These are phyloP conservation scores for Adansonia madagascariensis DNA, from an alignment of 441 rosid species.

Conservation along the genomic window DNA sequence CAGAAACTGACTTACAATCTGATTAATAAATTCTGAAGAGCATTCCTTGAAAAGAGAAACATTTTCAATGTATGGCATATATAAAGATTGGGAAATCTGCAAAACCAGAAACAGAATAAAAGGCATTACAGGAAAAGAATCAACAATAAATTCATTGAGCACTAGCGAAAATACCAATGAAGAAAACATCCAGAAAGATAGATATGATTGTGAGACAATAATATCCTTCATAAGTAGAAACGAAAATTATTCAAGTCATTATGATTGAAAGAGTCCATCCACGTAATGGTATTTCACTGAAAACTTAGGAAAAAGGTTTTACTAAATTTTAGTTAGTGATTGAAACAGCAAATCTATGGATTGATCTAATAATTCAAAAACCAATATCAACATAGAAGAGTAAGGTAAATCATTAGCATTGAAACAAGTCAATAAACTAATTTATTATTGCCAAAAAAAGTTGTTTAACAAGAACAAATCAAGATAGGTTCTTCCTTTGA, in stretches of 20 bases:
- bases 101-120: conserved; percentile 21
- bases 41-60: conserved; percentile 74
- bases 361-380: conserved; percentile 5
- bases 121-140: conserved; percentile 20
- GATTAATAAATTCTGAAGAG: conserved; percentile 82
- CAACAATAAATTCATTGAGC: conserved; percentile 15
- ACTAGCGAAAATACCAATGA: neutral
- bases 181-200: neutral
- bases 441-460: neutral
- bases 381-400: neutral
- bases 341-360: neutral
- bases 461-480: neutral
- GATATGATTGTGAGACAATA: neutral
- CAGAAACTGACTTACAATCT: conserved; percentile 62
- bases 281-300: neutral
- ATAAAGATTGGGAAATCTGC: conserved; percentile 78
- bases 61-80: conserved; percentile 62
- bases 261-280: neutral
- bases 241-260: neutral
- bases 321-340: neutral
- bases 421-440: neutral
- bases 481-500: neutral
- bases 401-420: neutral
- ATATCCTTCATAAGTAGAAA: conserved; percentile 5
- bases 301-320: neutral